Percentiles rank a stretch among this genome's conserved stretches.
phyloP scores from a whole-genome alignment of 495 filamentous ascomycete genomes.

The Xylaria curta region DNA sequence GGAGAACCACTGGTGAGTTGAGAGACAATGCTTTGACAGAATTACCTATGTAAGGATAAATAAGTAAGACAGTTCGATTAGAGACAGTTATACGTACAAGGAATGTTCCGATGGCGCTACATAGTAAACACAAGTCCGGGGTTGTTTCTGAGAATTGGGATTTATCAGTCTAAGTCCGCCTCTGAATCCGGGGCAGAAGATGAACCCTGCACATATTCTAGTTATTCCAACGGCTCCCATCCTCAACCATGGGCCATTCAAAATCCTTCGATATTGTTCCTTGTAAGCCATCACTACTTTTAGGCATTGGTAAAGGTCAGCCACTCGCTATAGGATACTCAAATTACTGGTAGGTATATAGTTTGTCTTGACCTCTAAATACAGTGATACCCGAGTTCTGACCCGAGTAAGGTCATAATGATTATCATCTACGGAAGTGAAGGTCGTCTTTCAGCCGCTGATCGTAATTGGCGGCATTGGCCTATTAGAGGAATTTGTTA shows the following conservation, averaged over 20 bases:
- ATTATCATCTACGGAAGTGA: background rate
- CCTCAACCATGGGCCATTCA: background rate
- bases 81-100: background rate
- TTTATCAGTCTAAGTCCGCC: background rate
- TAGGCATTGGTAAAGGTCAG: too few species aligned
- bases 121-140: background rate
- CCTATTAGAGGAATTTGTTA: background rate
- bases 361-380: background rate
- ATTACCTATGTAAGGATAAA: too few species aligned
- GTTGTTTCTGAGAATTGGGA: background rate
- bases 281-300: too few species aligned
- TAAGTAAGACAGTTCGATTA: background rate
- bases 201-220: slow-evolving; percentile 7
- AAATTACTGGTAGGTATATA: background rate
- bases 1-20: background rate
- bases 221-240: background rate
- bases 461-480: slow-evolving; percentile 13
- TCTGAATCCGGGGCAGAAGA: slow-evolving; percentile 7
- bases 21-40: background rate
- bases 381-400: background rate
- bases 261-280: too few species aligned
- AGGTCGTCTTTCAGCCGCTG: background rate
- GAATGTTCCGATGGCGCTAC: slow-evolving; percentile 9
- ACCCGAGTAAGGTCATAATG: background rate
- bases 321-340: background rate